phyloP scores from a whole-genome alignment of 1,284 basidiomycete species.

The Apiotrichum sp. region DNA sequence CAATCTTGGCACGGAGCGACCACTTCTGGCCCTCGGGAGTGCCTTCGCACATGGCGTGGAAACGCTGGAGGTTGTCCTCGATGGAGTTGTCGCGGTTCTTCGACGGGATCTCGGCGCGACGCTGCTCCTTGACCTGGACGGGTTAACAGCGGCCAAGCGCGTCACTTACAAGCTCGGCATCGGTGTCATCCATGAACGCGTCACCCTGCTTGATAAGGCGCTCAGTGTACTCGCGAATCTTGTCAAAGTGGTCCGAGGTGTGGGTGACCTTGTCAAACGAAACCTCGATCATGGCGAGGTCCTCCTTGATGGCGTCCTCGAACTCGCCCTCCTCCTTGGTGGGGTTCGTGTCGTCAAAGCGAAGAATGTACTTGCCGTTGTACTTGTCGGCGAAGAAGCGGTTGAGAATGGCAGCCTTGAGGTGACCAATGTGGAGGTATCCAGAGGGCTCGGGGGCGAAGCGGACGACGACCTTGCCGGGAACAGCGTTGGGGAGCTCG shows the following conservation, averaged over 20 bases:
- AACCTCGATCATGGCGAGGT: constrained; percentile 78
- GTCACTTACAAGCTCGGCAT: constrained; percentile 59
- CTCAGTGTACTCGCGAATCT: constrained; percentile 72
- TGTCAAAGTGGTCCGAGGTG: constrained; percentile 94
- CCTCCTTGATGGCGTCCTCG: constrained; percentile 87
- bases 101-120: constrained; percentile 84
- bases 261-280: constrained; percentile 77
- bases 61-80: constrained; percentile 79
- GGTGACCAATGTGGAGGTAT: constrained; percentile 96
- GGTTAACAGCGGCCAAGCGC: constrained; percentile 34
- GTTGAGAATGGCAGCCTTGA: constrained; percentile 93
- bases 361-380: constrained; percentile 87
- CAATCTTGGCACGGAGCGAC: constrained; percentile 96
- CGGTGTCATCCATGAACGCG: constrained; percentile 92
- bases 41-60: constrained; percentile 82
- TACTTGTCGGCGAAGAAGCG: constrained; percentile 96
- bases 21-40: constrained; percentile 76
- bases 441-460: constrained; percentile 98
- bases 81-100: constrained; percentile 72
- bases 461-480: constrained; percentile 90
- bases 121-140: constrained; percentile 56
- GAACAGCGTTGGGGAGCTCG: constrained; percentile 77
- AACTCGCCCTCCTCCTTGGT: constrained; percentile 92
- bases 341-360: constrained; percentile 99
- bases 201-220: constrained; percentile 82